These are phyloP conservation scores for Fusarium virguliforme DNA, from an alignment of 2,329 filamentous ascomycete species.

Conservation along the genomic window DNA sequence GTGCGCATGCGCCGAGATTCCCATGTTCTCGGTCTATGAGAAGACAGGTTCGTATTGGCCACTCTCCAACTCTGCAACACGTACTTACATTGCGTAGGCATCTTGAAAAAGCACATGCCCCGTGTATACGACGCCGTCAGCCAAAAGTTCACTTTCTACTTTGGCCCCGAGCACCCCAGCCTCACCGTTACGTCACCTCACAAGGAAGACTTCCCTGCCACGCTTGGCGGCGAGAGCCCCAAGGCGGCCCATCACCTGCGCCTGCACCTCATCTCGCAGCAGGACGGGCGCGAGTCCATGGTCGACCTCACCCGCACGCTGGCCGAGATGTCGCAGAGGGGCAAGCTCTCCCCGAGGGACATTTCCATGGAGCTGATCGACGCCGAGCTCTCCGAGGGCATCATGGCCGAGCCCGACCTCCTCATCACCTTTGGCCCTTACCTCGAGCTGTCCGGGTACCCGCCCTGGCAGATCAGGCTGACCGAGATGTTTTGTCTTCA, in stretches of 20 bases:
- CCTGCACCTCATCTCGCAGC: conserved; percentile 85
- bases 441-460: conserved; percentile 90
- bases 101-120: conserved; percentile 91
- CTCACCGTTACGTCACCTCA: conserved; percentile 71
- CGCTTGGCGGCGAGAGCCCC: conserved; percentile 52
- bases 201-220: conserved; percentile 57
- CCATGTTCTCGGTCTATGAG: conserved; percentile 91
- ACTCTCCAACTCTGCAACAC: not conserved
- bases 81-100: conserved; percentile 68
- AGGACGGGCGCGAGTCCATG: conserved; percentile 93
- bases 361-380: conserved; percentile 91
- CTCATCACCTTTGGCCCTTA: conserved; percentile 89
- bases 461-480: conserved; percentile 94
- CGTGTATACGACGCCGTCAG: conserved; percentile 85
- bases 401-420: conserved; percentile 92
- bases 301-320: conserved; percentile 96
- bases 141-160: conserved; percentile 88
- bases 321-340: conserved; percentile 93
- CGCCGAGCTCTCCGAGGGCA: conserved; percentile 83
- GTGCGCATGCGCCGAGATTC: conserved; percentile 92
- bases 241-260: conserved; percentile 61
- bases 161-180: conserved; percentile 80
- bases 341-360: conserved; percentile 85
- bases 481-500: conserved; percentile 91
- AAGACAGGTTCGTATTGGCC: conserved; percentile 76